Conservation (phyloP, 768 basidiomycete genomes). For the Russula dissimulans region DNA sequence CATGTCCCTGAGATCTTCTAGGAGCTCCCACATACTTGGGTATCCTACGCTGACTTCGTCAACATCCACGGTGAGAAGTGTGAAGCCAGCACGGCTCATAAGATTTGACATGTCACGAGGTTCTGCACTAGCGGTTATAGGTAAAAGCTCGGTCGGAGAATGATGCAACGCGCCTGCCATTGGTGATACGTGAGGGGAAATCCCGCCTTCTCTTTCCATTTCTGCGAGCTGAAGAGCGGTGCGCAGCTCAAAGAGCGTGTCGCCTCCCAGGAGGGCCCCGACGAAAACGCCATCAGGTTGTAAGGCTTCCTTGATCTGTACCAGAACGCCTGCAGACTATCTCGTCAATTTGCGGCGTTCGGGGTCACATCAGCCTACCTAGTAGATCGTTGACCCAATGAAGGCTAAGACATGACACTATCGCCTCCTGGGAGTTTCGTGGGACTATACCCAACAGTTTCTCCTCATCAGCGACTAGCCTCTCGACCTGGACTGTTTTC, state of each 20-base stretch:
- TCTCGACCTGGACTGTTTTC: constrained; percentile 60
- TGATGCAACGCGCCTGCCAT: constrained; percentile 70
- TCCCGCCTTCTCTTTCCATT: constrained; percentile 87
- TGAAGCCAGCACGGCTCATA: constrained; percentile 87
- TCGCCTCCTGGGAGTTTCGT: constrained; percentile 77
- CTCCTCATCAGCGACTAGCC: constrained; percentile 82
- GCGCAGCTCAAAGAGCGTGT: constrained; percentile 89
- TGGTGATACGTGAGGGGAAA: constrained; percentile 93
- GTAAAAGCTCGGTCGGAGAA: not conserved
- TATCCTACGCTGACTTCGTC: constrained; percentile 89
- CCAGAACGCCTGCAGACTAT: constrained; percentile 54
- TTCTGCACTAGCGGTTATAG: constrained; percentile 38
- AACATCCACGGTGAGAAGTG: constrained; percentile 85
- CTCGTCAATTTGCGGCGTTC: not conserved
- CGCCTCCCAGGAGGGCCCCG: constrained; percentile 91
- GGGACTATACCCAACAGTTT: constrained; percentile 54
- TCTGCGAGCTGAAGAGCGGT: constrained; percentile 92
- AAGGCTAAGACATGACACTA: constrained; percentile 83
- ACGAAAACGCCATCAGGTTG: constrained; percentile 91
- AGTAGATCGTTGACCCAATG: constrained; percentile 99
- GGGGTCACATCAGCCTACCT: constrained; percentile 36
- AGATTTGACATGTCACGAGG: constrained; percentile 90
- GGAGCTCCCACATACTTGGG: constrained; percentile 92
- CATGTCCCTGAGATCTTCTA: constrained; percentile 93
- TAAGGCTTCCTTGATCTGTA: constrained; percentile 79